Evolutionary conservation across 1,284 basidiomycete genomes (phyloP).

Genomic region (Irpex sp.): DNA sequence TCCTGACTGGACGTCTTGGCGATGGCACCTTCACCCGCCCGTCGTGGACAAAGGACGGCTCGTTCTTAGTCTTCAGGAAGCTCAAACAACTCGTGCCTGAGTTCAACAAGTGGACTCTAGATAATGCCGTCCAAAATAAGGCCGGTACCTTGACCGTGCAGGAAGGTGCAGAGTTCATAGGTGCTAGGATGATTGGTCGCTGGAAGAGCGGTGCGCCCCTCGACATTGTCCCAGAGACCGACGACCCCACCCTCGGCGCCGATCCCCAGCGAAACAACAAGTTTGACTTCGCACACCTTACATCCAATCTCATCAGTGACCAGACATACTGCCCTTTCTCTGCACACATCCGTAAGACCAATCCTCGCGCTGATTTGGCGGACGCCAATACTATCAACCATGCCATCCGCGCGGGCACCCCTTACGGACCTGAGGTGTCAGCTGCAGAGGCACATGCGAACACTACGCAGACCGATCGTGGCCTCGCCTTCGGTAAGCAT

Average conservation of each 20-base stretch:
- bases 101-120: constrained; percentile 44
- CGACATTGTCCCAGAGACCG: constrained; percentile 5
- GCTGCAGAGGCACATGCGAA: background rate
- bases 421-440: constrained; percentile 31
- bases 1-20: constrained; percentile 29
- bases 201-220: constrained; percentile 54
- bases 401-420: constrained; percentile 35
- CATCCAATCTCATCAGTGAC: constrained; percentile 14
- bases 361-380: constrained; percentile 45
- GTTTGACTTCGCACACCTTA: constrained; percentile 28
- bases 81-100: constrained; percentile 53
- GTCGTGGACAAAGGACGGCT: constrained; percentile 47
- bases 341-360: constrained; percentile 53
- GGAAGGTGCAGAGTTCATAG: constrained; percentile 44
- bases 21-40: constrained; percentile 29
- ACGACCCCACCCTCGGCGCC: constrained; percentile 10
- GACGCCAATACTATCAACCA: constrained; percentile 16
- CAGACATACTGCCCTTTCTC: constrained; percentile 46
- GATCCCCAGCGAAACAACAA: constrained; percentile 17
- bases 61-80: constrained; percentile 53
- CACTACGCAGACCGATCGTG: constrained; percentile 6
- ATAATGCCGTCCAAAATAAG: constrained; percentile 36
- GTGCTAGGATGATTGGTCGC: constrained; percentile 51
- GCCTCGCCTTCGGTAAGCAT: constrained; percentile 4
- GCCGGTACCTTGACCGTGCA: constrained; percentile 32